Evolutionary conservation across 129 eudicot genomes (phyloP), one percentile per base, ranked within the genome.

Genomic region (Helianthus tuberosus): DNA sequence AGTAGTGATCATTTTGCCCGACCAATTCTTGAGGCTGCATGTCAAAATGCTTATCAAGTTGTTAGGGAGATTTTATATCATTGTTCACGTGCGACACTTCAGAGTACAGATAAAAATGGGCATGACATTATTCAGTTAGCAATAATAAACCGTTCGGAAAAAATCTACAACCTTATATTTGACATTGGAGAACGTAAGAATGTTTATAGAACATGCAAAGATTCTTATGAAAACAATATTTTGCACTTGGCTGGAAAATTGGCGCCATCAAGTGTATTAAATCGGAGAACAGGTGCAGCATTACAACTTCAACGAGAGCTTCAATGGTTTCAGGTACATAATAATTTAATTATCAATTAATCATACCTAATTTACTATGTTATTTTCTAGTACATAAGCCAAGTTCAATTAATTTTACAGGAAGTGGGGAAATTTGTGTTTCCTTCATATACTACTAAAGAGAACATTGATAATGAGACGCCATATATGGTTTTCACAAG

Each of bases 281-380:
- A 3, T 58, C 8, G 11, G 0, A 43, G 2, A 16, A 7, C 75
- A 27, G 79, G 79, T 10, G 69, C 79, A 29, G 75, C 75, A 12
- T 43, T 79, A 3, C 77, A 72, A 13, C 71, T 79, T 48, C 83
- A 79, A 20, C 36, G 63, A 6, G 75, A 79, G 55, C 73, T 79
- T 14, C 75, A 47, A 25, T 80, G 84, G 79, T 73, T 27, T 2
- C 57, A 72, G 76, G 76, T 72, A 43, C 3, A 54, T 54, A 54
- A 6, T 44, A 44, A 44, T 1, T 9, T 4, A 23, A 4, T 6
- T 17, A 43, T 6, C 6, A 43, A 10, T 23, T 44, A 66, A 15
- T 65, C 57, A 66, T 15, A 38, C 6, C 2, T 9, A 3, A 27
- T 13, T 13, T 6, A 7, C n/a, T 41, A 11, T 3, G 17, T 11